Conservation (phyloP, 768 basidiomycete species). For the Hortiboletus flavorubellus region DNA sequence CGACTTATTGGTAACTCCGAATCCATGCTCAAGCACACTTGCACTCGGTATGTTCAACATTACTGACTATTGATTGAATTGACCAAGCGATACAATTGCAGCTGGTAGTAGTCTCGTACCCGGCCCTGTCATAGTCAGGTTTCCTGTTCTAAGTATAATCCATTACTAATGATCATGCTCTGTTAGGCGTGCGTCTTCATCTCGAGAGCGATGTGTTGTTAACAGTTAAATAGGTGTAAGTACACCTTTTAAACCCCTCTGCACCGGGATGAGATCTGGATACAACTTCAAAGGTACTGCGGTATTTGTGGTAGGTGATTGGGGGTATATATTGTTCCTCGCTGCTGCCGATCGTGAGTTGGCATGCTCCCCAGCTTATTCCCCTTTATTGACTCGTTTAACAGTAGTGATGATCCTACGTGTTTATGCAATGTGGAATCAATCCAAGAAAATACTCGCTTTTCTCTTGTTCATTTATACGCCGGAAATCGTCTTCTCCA, state of each 20-base stretch:
- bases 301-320: not conserved
- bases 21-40: not conserved
- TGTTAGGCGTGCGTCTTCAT: constrained; percentile 4
- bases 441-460: too few relatives aligned
- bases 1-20: not conserved
- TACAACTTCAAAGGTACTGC: constrained; percentile 1
- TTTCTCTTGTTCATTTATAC: too few relatives aligned
- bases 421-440: too few relatives aligned
- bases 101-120: not conserved
- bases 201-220: not conserved
- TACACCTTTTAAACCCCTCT: not conserved
- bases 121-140: not conserved
- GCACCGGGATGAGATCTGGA: not conserved
- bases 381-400: too few relatives aligned
- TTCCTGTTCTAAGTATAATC: not conserved
- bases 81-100: not conserved
- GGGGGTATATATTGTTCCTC: too few relatives aligned
- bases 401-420: too few relatives aligned
- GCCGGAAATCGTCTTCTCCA: too few relatives aligned
- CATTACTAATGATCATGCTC: not conserved
- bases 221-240: constrained; percentile 11
- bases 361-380: too few relatives aligned
- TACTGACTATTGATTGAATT: too few relatives aligned
- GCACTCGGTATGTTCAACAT: not conserved
- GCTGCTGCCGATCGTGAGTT: too few relatives aligned